Evolutionary conservation across 352 stramenopile species (phyloP), one percentile per base, ranked within the genome.

Genomic region (Phytopythium oedochilum): DNA sequence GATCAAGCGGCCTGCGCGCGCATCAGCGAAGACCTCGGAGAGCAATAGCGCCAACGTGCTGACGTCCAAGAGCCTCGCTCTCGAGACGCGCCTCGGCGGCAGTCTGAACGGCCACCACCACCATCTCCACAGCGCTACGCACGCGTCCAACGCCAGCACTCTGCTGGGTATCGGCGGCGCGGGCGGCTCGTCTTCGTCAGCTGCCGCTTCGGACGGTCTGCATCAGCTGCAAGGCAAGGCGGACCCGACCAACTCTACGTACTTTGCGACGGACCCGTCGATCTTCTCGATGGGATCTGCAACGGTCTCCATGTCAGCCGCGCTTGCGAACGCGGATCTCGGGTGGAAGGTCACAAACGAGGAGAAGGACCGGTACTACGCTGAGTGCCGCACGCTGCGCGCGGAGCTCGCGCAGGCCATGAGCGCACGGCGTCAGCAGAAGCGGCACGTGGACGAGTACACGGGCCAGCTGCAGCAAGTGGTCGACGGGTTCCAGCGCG

Each of bases 1-100:
- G 28, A 73, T 84, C 17, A 90, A 90, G 61, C 73, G 80, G 17
- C 73, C 73, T 9, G 67, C 71, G 31, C 77, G 80, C 17, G 71
- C 71, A 7, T 46, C 71, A 3, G 64, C 71, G 23, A 88, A 86
- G 39, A 72, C 64, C 0, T 67, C 75, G 0, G 78, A 88, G 55
- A 88, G 71, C 57, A 90, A 90, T 48, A 90, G 80, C 36, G 80
- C 80, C 4, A 90, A 87, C 44, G 77, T 90, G 8, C 44, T 90
- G n/a, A 74, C 80, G 20, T 86, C 61, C 54, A 90, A 88, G 49
- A 84, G 68, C 0, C 75, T 88, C 68, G 80, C 80, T 28, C 47
- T 90, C 10, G 80, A 90, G 63, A 86, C 80, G 14, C 75, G 80
- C 44, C 68, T 90, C 65, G 73, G 70, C 28, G 70, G 70, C 45